A percentile compares a stretch with the other conserved stretches of the same genome.
phyloP scores from a whole-genome alignment of 2,329 filamentous ascomycete genomes.

The Nigrospora sphaerica region DNA sequence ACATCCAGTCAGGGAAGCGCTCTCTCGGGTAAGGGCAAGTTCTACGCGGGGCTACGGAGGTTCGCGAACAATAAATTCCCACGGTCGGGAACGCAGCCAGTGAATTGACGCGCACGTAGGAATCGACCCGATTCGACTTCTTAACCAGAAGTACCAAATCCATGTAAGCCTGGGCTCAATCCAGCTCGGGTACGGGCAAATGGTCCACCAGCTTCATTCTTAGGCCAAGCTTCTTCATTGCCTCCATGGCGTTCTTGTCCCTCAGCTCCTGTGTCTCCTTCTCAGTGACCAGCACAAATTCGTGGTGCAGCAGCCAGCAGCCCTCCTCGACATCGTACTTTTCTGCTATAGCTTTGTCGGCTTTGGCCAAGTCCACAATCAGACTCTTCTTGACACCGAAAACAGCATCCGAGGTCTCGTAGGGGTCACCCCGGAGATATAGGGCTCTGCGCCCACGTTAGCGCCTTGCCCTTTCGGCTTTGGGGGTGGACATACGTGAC shows the following conservation, averaged over 20 bases:
- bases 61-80: too few relatives aligned
- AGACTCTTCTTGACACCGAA: conserved; percentile 82
- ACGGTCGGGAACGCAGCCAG: too few relatives aligned
- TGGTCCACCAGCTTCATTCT: conserved; percentile 70
- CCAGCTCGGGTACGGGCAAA: conserved; percentile 64
- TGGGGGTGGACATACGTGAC: conserved; percentile 59
- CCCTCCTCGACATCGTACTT: conserved; percentile 60
- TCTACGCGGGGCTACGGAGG: too few relatives aligned
- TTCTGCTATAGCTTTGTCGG: conserved; percentile 42
- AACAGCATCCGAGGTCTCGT: conserved; percentile 77
- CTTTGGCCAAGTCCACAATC: conserved; percentile 55
- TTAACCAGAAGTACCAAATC: too few relatives aligned
- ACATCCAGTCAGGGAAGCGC: too few relatives aligned
- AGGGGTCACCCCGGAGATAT: conserved; percentile 71
- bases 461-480: conserved; percentile 1
- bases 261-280: conserved; percentile 61
- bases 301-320: conserved; percentile 57
- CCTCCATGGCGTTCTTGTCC: conserved; percentile 56
- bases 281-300: conserved; percentile 72
- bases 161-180: conserved; percentile 19
- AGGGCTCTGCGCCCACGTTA: conserved; percentile 47
- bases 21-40: too few relatives aligned
- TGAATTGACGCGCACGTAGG: too few relatives aligned
- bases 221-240: conserved; percentile 58
- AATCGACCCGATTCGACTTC: too few relatives aligned